These are phyloP conservation scores for Saturnispora bothae DNA, from an alignment of 805 yeast species.

Conservation along the genomic window DNA sequence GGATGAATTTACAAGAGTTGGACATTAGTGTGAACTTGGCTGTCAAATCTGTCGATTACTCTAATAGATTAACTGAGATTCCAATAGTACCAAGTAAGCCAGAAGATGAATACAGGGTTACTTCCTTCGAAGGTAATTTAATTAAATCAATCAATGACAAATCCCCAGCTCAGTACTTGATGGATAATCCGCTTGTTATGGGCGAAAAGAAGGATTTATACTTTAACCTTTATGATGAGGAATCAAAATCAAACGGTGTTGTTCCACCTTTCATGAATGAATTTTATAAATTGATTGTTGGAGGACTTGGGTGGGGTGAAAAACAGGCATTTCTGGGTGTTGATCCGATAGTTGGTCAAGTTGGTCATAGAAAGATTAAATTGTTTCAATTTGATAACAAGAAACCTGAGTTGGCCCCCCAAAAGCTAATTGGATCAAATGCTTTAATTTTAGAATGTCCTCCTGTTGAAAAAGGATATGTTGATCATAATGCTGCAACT, in stretches of 20 bases:
- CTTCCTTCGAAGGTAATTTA: constrained; percentile 46
- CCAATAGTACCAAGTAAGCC: constrained; percentile 10
- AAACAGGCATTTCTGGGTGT: constrained; percentile 56
- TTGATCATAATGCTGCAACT: constrained; percentile 1
- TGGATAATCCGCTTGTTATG: constrained; percentile 30
- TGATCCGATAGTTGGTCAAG: constrained; percentile 41
- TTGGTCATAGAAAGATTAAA: constrained; percentile 15
- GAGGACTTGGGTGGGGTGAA: constrained; percentile 72
- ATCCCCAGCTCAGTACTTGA: constrained; percentile 50
- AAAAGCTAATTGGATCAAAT: neutral
- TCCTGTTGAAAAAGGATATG: constrained; percentile 12
- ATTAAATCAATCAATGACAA: constrained; percentile 42
- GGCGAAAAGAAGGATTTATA: constrained; percentile 18
- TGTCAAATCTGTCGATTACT: constrained; percentile 1
- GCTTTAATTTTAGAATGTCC: constrained; percentile 20
- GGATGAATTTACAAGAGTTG: constrained; percentile 9
- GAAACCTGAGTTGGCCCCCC: neutral
- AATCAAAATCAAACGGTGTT: neutral
- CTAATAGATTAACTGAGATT: constrained; percentile 11
- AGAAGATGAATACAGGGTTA: constrained; percentile 29
- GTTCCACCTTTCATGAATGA: constrained; percentile 14
- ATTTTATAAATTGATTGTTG: constrained; percentile 50
- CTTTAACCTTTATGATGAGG: constrained; percentile 13
- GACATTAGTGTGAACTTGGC: neutral
- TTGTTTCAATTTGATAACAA: constrained; percentile 14